phyloP scores from a whole-genome alignment of 257 asterid species.

The Sherardia arvensis region DNA sequence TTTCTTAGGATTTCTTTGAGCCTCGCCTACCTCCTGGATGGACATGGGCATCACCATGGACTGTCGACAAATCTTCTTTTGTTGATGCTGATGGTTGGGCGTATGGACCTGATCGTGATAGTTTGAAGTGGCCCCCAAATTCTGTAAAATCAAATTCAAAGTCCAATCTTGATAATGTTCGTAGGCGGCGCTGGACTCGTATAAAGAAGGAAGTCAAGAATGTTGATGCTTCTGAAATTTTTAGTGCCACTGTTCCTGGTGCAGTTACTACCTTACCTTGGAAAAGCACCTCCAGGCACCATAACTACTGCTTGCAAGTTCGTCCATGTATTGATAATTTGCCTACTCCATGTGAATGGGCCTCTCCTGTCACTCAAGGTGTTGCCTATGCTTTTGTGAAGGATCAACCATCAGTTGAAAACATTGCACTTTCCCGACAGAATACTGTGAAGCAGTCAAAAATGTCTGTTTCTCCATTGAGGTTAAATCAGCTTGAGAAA shows the following conservation, averaged over 20 bases:
- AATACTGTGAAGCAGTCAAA: conserved; percentile 48
- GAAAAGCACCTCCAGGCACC: conserved; percentile 62
- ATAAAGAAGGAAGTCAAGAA: conserved; percentile 38
- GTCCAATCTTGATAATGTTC: conserved; percentile 42
- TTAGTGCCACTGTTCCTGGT: conserved; percentile 43
- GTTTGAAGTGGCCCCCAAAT: conserved; percentile 53
- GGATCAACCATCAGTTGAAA: conserved; percentile 59
- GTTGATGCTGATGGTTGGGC: conserved; percentile 65
- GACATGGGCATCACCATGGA: conserved; percentile 63
- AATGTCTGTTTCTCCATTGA: conserved; percentile 48
- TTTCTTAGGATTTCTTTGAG: conserved; percentile 45
- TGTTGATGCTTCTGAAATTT: conserved; percentile 28
- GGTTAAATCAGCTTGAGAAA: conserved; percentile 82
- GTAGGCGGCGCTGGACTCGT: conserved; percentile 61
- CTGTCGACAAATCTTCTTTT: conserved; percentile 51
- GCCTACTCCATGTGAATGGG: conserved; percentile 71
- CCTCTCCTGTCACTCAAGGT: conserved; percentile 51
- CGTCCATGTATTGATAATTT: conserved; percentile 65
- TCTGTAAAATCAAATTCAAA: conserved; percentile 45
- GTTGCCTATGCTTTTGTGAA: conserved; percentile 38
- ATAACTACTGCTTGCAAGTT: conserved; percentile 63
- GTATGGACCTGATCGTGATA: conserved; percentile 53
- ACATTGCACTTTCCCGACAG: conserved; percentile 60
- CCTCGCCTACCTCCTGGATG: conserved; percentile 60
- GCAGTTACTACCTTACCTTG: conserved; percentile 67